Evolutionary conservation across 495 filamentous ascomycete species (phyloP).

Genomic region (Mycothermus thermophilus): DNA sequence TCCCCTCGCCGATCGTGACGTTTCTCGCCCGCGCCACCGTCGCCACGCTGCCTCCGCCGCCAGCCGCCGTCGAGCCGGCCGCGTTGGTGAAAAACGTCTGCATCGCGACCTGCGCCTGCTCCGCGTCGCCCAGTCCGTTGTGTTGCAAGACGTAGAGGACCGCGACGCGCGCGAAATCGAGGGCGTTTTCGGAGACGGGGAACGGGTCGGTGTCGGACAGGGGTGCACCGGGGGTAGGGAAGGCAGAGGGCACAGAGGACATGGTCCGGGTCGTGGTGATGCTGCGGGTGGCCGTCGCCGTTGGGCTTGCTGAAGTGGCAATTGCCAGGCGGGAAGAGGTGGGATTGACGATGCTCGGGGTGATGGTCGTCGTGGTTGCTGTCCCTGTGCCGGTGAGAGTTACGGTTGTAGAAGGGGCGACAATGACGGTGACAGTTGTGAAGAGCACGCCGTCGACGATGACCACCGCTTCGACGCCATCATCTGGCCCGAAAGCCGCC

Average conservation of each 20-base stretch:
- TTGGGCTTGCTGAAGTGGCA: constrained; percentile 7
- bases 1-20: constrained; percentile 28
- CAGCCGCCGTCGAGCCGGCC: constrained; percentile 7
- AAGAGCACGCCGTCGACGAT: constrained; percentile 19
- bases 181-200: constrained; percentile 30
- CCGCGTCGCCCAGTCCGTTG: constrained; percentile 36
- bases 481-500: constrained; percentile 6
- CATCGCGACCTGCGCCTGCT: constrained; percentile 40
- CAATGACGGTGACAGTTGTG: constrained; percentile 26
- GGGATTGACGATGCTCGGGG: constrained; percentile 21
- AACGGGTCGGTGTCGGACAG: constrained; percentile 22
- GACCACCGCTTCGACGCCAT: constrained; percentile 13
- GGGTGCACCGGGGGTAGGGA: constrained; percentile 13
- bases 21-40: constrained; percentile 23
- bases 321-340: background rate
- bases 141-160: constrained; percentile 51
- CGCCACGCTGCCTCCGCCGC: constrained; percentile 6
- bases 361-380: constrained; percentile 7
- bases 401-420: constrained; percentile 18
- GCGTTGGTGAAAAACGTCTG: constrained; percentile 36
- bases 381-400: constrained; percentile 12
- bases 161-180: constrained; percentile 54
- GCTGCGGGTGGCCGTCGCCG: constrained; percentile 13
- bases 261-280: constrained; percentile 15
- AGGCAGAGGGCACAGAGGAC: too few species aligned